These are phyloP conservation scores for Zoysia pacifica DNA, from an alignment of 176 grass and related monocot species.

Conservation along the genomic window DNA sequence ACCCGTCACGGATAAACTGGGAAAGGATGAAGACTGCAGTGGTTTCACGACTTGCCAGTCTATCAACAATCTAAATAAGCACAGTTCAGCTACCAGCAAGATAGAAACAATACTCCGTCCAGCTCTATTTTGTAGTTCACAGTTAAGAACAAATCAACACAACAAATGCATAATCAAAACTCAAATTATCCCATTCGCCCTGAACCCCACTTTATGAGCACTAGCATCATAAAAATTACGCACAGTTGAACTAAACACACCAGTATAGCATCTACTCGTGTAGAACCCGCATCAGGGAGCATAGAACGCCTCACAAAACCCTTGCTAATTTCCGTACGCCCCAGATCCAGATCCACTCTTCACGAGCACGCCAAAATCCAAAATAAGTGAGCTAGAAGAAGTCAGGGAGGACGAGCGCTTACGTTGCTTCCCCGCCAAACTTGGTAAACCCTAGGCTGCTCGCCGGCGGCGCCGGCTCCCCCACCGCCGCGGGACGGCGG, in stretches of 20 bases:
- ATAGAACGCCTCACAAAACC: slow-evolving; percentile 25
- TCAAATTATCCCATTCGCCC: not conserved
- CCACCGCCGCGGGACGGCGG: slow-evolving; percentile 50
- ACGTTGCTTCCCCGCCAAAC: slow-evolving; percentile 97
- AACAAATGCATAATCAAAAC: not conserved
- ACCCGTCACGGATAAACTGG: not conserved
- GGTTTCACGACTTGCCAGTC: not conserved
- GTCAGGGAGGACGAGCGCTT: slow-evolving; percentile 38
- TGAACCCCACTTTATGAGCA: not conserved
- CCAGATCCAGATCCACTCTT: slow-evolving; percentile 67
- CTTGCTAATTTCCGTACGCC: not conserved
- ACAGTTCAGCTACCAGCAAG: not conserved
- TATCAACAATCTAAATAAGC: not conserved
- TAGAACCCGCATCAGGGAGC: not conserved
- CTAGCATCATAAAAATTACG: not conserved
- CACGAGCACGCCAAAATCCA: not conserved
- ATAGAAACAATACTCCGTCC: not conserved
- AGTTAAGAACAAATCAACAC: not conserved
- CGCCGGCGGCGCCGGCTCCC: slow-evolving; percentile 28
- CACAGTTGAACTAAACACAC: not conserved
- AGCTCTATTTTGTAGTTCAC: not conserved
- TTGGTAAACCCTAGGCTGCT: slow-evolving; percentile 84
- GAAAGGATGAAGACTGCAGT: not conserved
- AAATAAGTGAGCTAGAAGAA: not conserved
- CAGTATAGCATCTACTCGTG: not conserved